Conservation (phyloP, 2,329 filamentous ascomycete genomes). For the Gaeumannomyces tritici region DNA sequence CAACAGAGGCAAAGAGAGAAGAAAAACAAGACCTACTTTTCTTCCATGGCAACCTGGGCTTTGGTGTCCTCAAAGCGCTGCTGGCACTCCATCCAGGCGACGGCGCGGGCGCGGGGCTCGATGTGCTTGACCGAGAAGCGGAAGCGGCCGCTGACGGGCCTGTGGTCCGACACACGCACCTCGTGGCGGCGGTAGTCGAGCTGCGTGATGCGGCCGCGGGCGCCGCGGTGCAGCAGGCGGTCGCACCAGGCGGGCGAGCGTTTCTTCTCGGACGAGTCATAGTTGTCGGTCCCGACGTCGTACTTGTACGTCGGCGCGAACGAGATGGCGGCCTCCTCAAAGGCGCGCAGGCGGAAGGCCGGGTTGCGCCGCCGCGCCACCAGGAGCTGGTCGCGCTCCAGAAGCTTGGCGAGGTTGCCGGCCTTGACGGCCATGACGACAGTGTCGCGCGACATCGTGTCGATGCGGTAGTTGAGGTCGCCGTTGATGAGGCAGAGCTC, state of each 20-base stretch:
- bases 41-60: constrained; percentile 56
- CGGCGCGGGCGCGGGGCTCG: constrained; percentile 52
- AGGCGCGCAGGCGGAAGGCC: constrained; percentile 77
- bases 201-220: constrained; percentile 68
- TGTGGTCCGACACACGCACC: constrained; percentile 82
- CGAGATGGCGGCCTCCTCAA: constrained; percentile 81
- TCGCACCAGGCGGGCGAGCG: constrained; percentile 95
- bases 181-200: constrained; percentile 84
- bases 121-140: constrained; percentile 78
- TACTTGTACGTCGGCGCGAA: constrained; percentile 99
- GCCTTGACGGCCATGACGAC: constrained; percentile 78
- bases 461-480: constrained; percentile 96
- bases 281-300: constrained; percentile 87
- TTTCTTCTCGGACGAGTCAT: constrained; percentile 92
- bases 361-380: constrained; percentile 84
- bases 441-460: constrained; percentile 89
- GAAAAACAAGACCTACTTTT: constrained; percentile 56
- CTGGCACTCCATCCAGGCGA: constrained; percentile 64
- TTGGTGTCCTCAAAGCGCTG: constrained; percentile 65
- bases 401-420: constrained; percentile 72
- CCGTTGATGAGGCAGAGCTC: constrained; percentile 96
- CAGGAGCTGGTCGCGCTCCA: constrained; percentile 88
- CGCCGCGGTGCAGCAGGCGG: constrained; percentile 74
- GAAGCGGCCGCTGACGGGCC: constrained; percentile 82
- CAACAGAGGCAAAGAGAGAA: neutral